phyloP scores from a whole-genome alignment of 2,329 filamentous ascomycete species.

The Chlorencoelia australis region DNA sequence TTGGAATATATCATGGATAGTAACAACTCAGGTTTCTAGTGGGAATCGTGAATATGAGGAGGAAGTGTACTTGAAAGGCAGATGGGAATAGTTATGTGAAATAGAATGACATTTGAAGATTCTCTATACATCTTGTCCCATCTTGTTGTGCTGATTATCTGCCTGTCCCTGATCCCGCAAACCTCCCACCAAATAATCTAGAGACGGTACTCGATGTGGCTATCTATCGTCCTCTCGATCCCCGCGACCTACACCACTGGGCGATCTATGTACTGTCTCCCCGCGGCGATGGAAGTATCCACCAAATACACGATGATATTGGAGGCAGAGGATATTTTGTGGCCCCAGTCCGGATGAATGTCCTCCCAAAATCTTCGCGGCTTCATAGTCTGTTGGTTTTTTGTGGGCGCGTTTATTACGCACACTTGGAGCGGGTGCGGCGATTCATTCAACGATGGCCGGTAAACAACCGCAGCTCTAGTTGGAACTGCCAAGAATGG shows the following conservation, averaged over 20 bases:
- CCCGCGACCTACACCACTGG: neutral
- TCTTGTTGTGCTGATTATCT: no score
- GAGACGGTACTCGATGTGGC: neutral
- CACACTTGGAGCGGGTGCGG: neutral
- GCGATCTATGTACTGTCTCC: neutral
- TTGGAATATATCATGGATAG: no score
- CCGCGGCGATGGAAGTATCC: neutral
- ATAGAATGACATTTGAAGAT: no score
- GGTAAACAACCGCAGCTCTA: neutral
- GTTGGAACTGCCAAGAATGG: neutral
- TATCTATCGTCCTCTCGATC: neutral
- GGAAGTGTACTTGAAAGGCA: no score
- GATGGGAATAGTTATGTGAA: no score
- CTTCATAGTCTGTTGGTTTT: neutral
- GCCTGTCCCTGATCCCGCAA: neutral
- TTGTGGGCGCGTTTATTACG: neutral
- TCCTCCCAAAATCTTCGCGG: neutral
- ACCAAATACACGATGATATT: constrained; percentile 1
- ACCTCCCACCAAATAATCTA: neutral
- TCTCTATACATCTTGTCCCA: no score
- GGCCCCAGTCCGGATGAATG: neutral
- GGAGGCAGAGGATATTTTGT: constrained; percentile 1
- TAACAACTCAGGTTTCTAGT: no score
- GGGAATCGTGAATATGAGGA: no score
- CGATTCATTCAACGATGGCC: neutral